These are phyloP conservation scores for Macrolepiota dolichaula DNA, from an alignment of 768 basidiomycete species.

Conservation along the genomic window DNA sequence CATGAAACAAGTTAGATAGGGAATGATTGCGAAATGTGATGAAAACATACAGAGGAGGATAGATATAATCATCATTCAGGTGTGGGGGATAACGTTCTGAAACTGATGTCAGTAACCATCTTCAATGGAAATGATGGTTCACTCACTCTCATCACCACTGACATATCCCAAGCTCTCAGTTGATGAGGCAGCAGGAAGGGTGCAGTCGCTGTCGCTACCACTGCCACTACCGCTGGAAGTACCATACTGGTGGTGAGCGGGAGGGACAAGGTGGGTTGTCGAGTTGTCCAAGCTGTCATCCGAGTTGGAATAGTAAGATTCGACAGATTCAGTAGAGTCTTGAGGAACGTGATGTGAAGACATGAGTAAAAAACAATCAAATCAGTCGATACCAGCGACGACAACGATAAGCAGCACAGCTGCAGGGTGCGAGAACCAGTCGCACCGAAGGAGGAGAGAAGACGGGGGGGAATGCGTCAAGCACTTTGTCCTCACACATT, in stretches of 20 bases:
- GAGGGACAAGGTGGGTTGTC: not conserved
- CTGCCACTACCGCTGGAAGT: not conserved
- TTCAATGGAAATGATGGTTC: not conserved
- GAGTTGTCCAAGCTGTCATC: not conserved
- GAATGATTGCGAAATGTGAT: not conserved
- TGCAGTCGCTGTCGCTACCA: not conserved
- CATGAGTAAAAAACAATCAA: not conserved
- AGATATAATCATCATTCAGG: not conserved
- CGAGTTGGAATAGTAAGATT: not conserved
- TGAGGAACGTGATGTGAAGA: constrained; percentile 1
- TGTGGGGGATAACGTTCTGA: constrained; percentile 1
- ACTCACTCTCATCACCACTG: constrained; percentile 6
- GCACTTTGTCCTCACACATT: not conserved
- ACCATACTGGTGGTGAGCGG: not conserved
- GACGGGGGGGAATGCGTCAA: not conserved
- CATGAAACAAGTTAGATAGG: not conserved
- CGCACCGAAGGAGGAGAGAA: not conserved
- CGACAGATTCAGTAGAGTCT: not conserved
- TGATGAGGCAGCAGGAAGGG: not conserved
- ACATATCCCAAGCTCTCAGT: constrained; percentile 6
- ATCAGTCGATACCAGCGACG: constrained; percentile 9
- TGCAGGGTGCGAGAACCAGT: constrained; percentile 5
- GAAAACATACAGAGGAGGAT: not conserved
- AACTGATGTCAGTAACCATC: not conserved
- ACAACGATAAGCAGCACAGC: constrained; percentile 2